Evolutionary conservation across 2,329 filamentous ascomycete species (phyloP).

Genomic region (Aureobasidium sp.): DNA sequence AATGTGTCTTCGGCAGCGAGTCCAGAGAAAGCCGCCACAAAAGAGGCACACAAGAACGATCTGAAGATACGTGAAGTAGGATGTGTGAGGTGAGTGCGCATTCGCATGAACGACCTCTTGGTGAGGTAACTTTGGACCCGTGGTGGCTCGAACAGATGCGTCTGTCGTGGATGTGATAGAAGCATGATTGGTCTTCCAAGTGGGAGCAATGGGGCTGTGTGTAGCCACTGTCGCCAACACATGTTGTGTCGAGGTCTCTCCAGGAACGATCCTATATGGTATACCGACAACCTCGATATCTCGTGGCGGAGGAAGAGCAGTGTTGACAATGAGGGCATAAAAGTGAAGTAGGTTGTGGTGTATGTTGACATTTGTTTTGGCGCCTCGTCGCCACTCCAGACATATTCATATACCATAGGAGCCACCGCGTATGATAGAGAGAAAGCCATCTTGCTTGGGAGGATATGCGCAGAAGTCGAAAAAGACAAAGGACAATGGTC

Average conservation of each 20-base stretch:
- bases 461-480: not conserved
- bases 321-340: slow-evolving; percentile 6
- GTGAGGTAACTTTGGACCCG: not conserved
- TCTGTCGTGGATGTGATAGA: not conserved
- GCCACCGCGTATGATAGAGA: not conserved
- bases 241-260: not conserved
- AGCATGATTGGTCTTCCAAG: not conserved
- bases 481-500: too few species aligned
- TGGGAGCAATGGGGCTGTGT: not conserved
- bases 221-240: slow-evolving; percentile 9
- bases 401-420: not conserved
- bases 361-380: not conserved
- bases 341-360: not conserved
- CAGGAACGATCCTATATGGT: not conserved
- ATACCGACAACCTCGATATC: slow-evolving; percentile 4
- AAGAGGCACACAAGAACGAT: not conserved
- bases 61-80: not conserved
- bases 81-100: not conserved
- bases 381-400: not conserved
- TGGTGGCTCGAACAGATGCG: not conserved
- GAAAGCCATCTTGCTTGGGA: not conserved
- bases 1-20: not conserved
- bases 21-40: slow-evolving; percentile 1
- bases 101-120: too few species aligned
- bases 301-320: not conserved